Evolutionary conservation across 371 early-diverging fungal species (phyloP).

Genomic region (Nematocida displodere): DNA sequence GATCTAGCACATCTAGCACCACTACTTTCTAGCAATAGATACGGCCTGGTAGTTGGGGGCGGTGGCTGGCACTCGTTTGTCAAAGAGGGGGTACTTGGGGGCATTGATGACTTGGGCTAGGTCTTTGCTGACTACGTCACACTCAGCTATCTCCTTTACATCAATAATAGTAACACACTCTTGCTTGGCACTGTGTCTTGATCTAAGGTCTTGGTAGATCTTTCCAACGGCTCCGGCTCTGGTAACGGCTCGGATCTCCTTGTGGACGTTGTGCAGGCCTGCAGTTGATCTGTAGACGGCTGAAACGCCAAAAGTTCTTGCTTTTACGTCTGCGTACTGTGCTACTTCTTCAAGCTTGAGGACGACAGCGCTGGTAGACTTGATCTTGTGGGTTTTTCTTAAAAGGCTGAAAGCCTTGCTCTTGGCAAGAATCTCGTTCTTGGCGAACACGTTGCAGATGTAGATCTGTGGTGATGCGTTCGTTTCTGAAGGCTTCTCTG

Average conservation of each 20-base stretch:
- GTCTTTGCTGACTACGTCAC: slow-evolving; percentile 57
- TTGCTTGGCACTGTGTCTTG: slow-evolving; percentile 57
- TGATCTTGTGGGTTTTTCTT: slow-evolving; percentile 93
- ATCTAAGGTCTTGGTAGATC: slow-evolving; percentile 67
- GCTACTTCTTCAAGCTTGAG: slow-evolving; percentile 92
- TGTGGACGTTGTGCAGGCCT: slow-evolving; percentile 99
- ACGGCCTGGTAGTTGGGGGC: not conserved
- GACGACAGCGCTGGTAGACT: slow-evolving; percentile 90
- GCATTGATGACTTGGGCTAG: slow-evolving; percentile 50
- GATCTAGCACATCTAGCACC: no score
- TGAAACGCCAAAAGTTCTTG: slow-evolving; percentile 98
- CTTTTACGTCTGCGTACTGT: slow-evolving; percentile 74
- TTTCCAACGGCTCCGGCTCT: slow-evolving; percentile 82
- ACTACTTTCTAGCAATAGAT: slow-evolving; percentile 34
- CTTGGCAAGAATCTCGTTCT: slow-evolving; percentile 94
- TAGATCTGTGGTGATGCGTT: slow-evolving; percentile 86
- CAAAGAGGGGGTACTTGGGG: slow-evolving; percentile 51
- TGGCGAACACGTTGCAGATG: slow-evolving; percentile 94
- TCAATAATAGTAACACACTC: slow-evolving; percentile 57
- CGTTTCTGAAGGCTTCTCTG: slow-evolving; percentile 73
- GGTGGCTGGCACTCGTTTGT: slow-evolving; percentile 39
- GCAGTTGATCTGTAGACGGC: slow-evolving; percentile 96
- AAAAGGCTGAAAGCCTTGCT: slow-evolving; percentile 97
- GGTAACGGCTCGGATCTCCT: slow-evolving; percentile 95
- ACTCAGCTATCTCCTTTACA: slow-evolving; percentile 53